These are phyloP conservation scores for Malus hybrid DNA, from an alignment of 331 rosid genomes.

Conservation along the genomic window DNA sequence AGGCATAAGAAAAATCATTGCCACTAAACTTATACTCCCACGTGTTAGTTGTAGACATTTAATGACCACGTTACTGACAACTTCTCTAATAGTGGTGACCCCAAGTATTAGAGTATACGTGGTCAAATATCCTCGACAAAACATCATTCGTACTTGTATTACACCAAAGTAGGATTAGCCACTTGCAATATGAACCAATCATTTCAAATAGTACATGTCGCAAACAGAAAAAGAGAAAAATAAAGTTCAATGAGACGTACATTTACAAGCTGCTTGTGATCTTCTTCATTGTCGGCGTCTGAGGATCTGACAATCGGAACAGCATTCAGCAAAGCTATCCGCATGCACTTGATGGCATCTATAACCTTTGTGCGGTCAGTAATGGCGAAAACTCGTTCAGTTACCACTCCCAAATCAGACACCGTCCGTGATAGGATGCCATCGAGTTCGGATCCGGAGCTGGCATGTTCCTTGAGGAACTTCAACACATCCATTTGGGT, in stretches of 20 bases:
- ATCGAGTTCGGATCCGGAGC: constrained; percentile 5
- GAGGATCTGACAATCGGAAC: constrained; percentile 61
- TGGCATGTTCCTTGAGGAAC: constrained; percentile 10
- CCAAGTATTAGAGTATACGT: no score
- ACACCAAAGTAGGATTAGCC: not conserved
- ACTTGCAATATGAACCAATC: not conserved
- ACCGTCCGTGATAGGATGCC: constrained; percentile 23
- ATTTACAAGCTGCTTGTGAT: constrained; percentile 52
- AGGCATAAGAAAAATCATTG: not conserved
- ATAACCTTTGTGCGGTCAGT: constrained; percentile 54
- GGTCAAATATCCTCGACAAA: no score
- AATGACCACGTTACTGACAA: no score
- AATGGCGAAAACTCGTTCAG: constrained; percentile 50
- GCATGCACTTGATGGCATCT: constrained; percentile 65
- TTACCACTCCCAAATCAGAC: constrained; percentile 44
- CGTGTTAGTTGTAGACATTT: no score
- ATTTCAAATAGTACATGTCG: not conserved
- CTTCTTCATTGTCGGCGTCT: constrained; percentile 21
- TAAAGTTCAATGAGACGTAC: constrained; percentile 18
- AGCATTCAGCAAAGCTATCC: constrained; percentile 56
- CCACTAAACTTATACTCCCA: no score
- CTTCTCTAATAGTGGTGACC: no score
- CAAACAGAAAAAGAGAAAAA: not conserved
- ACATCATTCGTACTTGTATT: not conserved
- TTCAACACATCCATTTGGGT: constrained; percentile 77